A percentile compares a stretch with the other conserved stretches of the same genome.
Conservation (phyloP, 164 flowering plant genomes). For the Piper betle region DNA sequence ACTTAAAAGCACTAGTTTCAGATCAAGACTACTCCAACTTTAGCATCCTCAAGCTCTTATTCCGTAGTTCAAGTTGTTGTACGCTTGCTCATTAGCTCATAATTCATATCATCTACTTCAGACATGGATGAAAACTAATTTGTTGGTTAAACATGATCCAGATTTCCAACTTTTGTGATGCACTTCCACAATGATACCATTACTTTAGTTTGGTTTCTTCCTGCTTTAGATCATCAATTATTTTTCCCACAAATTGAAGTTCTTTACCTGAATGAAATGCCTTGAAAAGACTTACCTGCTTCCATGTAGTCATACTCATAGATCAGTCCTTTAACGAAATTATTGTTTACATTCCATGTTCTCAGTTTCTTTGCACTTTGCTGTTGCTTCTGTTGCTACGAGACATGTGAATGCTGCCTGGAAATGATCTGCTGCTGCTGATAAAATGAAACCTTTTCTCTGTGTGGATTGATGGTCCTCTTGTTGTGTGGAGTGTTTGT, state of each 20-base stretch:
- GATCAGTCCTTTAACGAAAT: not conserved
- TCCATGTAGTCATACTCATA: too few relatives aligned
- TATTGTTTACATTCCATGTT: not conserved
- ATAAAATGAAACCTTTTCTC: not conserved
- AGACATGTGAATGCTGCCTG: constrained; percentile 47
- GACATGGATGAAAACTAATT: too few relatives aligned
- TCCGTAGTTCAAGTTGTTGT: not conserved
- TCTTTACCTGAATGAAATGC: not conserved
- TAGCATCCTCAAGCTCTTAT: not conserved
- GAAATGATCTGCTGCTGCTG: constrained; percentile 28
- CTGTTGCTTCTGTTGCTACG: constrained; percentile 46
- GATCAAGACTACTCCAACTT: not conserved
- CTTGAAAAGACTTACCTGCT: too few relatives aligned
- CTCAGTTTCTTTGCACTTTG: constrained; percentile 30
- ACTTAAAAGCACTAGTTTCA: too few relatives aligned
- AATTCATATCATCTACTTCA: not conserved
- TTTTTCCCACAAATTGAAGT: not conserved
- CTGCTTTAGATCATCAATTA: too few relatives aligned
- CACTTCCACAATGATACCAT: too few relatives aligned
- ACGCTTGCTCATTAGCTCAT: not conserved
- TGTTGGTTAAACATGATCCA: not conserved
- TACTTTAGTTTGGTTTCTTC: not conserved
- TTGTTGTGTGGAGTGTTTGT: not conserved
- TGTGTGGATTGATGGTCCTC: too few relatives aligned
- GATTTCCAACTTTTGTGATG: not conserved